Base-by-base conservation (phyloP, 2,329 filamentous ascomycete genomes). In the Chrysosporium keratinophilum region DNA sequence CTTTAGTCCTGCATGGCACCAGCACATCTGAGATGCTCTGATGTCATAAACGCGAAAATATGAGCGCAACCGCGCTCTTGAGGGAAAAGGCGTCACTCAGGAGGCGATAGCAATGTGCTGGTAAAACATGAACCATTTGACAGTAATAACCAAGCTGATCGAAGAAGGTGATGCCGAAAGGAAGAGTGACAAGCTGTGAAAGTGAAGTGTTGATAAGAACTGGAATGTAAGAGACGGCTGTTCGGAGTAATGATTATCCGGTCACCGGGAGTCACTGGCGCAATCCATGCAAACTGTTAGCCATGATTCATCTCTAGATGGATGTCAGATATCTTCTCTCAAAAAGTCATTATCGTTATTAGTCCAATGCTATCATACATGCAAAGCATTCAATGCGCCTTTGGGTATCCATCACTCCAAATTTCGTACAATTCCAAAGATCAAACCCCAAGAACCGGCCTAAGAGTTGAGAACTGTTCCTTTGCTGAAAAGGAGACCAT, bases 311-410 rank as follows among this genome's bases (percentile, higher is more conserved):
- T n/a, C n/a, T n/a, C 23, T 28, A 28, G 3, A 4, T 7, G 23
- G 7, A 28, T 28, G 23, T 28, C 23, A 28, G 23, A 28, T 28
- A 28, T 28, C 23, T 7, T 28, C 23, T 28, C 23, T 10, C 33
- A 50, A 23, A 37, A 49, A 37, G 17, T 20, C 44, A 46, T 57
- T 52, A 44, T 55, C 35, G 14, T n/a, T 50, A 15, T 31, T 41
- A 31, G 20, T 49, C 52, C 47, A 57, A 44, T 41, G 47, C 35
- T 50, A 42, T 42, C 47, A 50, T 50, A 50, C 47, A 50, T 33
- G 12, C 47, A 50, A 41, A 17, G 12, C 33, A 9, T 47, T 35
- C 3, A 37, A 35, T 47, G 44, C 28, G 35, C 44, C 31, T 12
- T n/a, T 5, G 47, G 47, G 47, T 50, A 50, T 50, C 41, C 34